These are phyloP conservation scores for Blastomyces silverae DNA, from an alignment of 2,329 filamentous ascomycete species.

Conservation along the genomic window DNA sequence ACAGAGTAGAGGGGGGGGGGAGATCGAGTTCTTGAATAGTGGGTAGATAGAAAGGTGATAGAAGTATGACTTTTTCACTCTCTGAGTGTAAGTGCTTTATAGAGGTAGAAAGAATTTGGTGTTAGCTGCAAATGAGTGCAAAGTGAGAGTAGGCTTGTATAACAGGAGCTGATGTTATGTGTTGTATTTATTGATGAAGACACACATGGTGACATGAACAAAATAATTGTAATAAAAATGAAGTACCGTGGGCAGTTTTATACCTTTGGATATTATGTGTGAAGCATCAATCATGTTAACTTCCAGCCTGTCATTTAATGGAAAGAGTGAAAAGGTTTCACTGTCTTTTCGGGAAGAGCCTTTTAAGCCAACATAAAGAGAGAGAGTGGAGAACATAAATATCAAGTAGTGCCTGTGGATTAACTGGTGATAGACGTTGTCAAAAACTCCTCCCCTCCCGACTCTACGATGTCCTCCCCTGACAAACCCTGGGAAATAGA, in stretches of 20 bases:
- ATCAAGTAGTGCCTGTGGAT: too few species aligned
- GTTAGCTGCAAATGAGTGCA: neutral
- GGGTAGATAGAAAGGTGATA: neutral
- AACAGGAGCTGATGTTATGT: too few species aligned
- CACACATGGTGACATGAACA: neutral
- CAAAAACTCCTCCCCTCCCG: too few species aligned
- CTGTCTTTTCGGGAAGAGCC: too few species aligned
- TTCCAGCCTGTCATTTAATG: neutral
- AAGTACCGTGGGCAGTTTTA: neutral
- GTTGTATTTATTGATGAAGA: neutral
- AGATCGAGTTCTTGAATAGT: neutral
- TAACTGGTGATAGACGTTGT: too few species aligned
- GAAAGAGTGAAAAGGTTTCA: neutral
- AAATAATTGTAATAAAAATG: neutral
- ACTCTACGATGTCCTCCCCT: too few species aligned
- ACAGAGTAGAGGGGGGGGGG: neutral
- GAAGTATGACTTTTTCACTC: neutral
- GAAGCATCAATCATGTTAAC: neutral
- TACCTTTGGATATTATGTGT: neutral
- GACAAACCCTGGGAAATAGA: too few species aligned
- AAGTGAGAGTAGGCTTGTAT: neutral
- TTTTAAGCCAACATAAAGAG: too few species aligned
- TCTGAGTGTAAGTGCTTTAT: neutral
- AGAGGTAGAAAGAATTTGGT: neutral
- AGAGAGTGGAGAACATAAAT: too few species aligned